phyloP scores from a whole-genome alignment of 2,329 filamentous ascomycete species.

The Neodidymelliopsis sp. region DNA sequence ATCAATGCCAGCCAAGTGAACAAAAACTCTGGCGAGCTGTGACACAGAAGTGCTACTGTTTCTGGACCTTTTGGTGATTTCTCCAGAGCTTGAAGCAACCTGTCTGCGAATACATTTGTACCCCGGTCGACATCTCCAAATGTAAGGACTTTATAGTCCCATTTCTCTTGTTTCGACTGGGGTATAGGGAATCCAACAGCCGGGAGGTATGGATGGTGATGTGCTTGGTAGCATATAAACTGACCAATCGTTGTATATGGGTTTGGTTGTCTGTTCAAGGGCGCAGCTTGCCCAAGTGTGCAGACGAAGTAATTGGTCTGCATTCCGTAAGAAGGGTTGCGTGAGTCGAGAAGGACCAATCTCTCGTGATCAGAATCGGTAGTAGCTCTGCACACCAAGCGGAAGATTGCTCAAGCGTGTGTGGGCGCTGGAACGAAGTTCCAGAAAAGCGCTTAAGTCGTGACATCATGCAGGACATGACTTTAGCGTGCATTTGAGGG shows the following conservation, averaged over 20 bases:
- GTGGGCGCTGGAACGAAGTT: constrained; percentile 6
- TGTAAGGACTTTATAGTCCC: constrained; percentile 43
- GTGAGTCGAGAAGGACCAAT: neutral
- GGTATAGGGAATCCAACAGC: constrained; percentile 61
- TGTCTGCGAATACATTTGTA: constrained; percentile 47
- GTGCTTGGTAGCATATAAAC: constrained; percentile 60
- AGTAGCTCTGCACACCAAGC: neutral
- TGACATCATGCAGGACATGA: constrained; percentile 35
- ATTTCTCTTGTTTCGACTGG: constrained; percentile 19
- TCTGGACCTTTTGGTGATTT: constrained; percentile 17
- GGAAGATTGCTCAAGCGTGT: neutral
- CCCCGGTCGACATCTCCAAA: constrained; percentile 48
- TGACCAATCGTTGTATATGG: constrained; percentile 57
- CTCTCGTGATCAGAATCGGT: neutral
- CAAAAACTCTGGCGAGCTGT: constrained; percentile 65
- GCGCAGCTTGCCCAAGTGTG: constrained; percentile 64
- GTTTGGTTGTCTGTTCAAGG: constrained; percentile 45
- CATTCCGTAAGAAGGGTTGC: constrained; percentile 21
- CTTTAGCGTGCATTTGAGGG: constrained; percentile 7
- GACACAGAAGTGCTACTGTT: constrained; percentile 62
- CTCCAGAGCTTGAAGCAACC: constrained; percentile 32
- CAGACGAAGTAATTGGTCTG: constrained; percentile 66
- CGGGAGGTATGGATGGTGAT: constrained; percentile 46
- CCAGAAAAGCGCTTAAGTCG: constrained; percentile 25
- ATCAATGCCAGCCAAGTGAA: constrained; percentile 68